Conservation (phyloP, 1,139 yeast species). For the Nakaseomyces kungkrabaensis region DNA sequence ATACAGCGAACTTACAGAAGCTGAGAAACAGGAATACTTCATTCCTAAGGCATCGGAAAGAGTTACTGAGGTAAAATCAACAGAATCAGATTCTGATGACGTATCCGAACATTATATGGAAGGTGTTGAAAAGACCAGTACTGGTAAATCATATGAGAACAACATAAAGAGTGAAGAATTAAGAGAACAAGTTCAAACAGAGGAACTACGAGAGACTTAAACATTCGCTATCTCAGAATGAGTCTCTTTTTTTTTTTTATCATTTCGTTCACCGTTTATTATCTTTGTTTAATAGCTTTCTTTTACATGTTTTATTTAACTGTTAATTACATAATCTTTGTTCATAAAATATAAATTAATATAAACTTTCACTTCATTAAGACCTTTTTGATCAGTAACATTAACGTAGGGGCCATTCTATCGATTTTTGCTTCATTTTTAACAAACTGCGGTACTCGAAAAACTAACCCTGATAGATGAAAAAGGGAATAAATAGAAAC, state of each 20-base stretch:
- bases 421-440: background rate
- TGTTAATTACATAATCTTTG: too few relatives aligned
- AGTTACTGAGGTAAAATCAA: slow-evolving; percentile 1
- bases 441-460: background rate
- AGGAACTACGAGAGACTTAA: background rate
- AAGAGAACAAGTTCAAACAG: background rate
- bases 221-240: background rate
- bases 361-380: too few relatives aligned
- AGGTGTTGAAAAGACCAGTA: slow-evolving; percentile 6
- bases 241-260: background rate
- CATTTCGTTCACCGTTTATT: too few relatives aligned
- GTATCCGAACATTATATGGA: slow-evolving; percentile 1
- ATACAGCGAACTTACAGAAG: slow-evolving; percentile 23
- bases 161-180: background rate
- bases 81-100: background rate
- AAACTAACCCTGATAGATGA: background rate
- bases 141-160: slow-evolving; percentile 3
- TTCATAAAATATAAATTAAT: too few relatives aligned
- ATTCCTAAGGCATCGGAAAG: slow-evolving; percentile 1
- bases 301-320: too few relatives aligned
- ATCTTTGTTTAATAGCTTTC: too few relatives aligned
- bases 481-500: background rate
- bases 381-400: too few relatives aligned
- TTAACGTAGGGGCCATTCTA: too few relatives aligned
- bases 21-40: slow-evolving; percentile 10